Conservation (phyloP, 2,329 filamentous ascomycete species). For the Dactylonectria estremocensis region DNA sequence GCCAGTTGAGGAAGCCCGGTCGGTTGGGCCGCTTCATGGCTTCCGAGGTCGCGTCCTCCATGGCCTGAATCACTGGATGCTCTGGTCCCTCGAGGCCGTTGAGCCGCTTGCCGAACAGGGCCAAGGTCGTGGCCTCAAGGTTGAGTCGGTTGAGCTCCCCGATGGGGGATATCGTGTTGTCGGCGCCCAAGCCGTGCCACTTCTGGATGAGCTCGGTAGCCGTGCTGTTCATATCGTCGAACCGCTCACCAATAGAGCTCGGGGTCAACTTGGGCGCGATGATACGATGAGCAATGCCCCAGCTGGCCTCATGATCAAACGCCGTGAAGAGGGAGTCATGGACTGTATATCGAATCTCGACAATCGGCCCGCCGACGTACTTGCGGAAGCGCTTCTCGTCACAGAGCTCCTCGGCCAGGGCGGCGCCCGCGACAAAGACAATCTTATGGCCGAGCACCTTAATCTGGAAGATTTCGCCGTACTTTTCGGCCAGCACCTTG, state of each 20-base stretch:
- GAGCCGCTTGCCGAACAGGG: slow-evolving; percentile 67
- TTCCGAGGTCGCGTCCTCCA: slow-evolving; percentile 70
- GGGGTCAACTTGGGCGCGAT: slow-evolving; percentile 62
- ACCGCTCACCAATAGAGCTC: slow-evolving; percentile 52
- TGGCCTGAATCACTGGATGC: slow-evolving; percentile 66
- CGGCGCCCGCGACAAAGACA: slow-evolving; percentile 63
- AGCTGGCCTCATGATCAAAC: slow-evolving; percentile 63
- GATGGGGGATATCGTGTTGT: slow-evolving; percentile 61
- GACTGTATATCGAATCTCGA: slow-evolving; percentile 66
- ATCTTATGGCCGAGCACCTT: slow-evolving; percentile 53
- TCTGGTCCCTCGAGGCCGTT: slow-evolving; percentile 62
- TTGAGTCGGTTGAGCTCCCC: slow-evolving; percentile 68
- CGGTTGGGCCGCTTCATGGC: slow-evolving; percentile 69
- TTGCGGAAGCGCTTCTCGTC: slow-evolving; percentile 70
- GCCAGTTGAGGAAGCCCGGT: slow-evolving; percentile 66
- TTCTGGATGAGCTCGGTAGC: slow-evolving; percentile 64
- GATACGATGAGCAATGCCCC: slow-evolving; percentile 68
- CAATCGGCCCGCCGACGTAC: slow-evolving; percentile 66
- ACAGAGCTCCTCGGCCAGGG: slow-evolving; percentile 66
- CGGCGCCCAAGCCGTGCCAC: slow-evolving; percentile 60
- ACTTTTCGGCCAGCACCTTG: slow-evolving; percentile 53
- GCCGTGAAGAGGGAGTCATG: slow-evolving; percentile 69
- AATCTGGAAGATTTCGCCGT: slow-evolving; percentile 59
- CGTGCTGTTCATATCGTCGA: slow-evolving; percentile 65
- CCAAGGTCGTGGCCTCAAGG: slow-evolving; percentile 65